Evolutionary conservation across 495 filamentous ascomycete species (phyloP), one percentile per base, ranked within the genome.

Genomic region (Penicillium egyptiacum): DNA sequence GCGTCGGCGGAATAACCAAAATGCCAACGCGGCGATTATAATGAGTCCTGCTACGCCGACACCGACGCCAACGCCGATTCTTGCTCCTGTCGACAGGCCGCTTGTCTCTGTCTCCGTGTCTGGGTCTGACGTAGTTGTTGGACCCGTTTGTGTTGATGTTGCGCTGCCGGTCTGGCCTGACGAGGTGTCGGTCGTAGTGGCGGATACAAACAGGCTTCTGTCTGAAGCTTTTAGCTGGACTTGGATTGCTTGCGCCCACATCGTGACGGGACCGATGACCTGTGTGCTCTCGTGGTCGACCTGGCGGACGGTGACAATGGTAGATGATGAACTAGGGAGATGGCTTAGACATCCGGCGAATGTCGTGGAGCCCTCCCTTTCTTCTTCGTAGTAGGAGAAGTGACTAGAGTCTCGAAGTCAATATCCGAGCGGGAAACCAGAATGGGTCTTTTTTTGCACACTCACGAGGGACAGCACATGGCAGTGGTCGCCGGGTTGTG

Each of bases 171-270:
- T 30, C 9, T 16, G 11, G 7, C 3, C 30, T 33, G 30, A 12
- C 14, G 30, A 33, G 7, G 47, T 50, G 4, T 35, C n/a, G 26
- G 25, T 47, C 26, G 52, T 23, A n/a, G 52, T 45, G 9, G 52
- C 30, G 3, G 57, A 48, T 3, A 45, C 31, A 19, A 58, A 67
- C 2, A 61, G 49, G 17, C 39, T 61, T 17, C 28, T 31, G 20
- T 67, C 58, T 5, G 23, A 26, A 7, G 25, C 25, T 23, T 61
- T 16, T 3, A 58, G 44, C 8, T 55, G 39, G 19, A 68, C 48
- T 12, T 50, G 55, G 17, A 68, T 60, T 20, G 65, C 55, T 25
- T 68, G 65, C 8, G 59, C 65, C 62, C 62, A 68, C 65, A 68
- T 68, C 2, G 65, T 68, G n/a, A 68, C 39, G 14, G 65, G 65